phyloP scores from a whole-genome alignment of 2,329 filamentous ascomycete genomes.

The Mycosphaerella sp. region DNA sequence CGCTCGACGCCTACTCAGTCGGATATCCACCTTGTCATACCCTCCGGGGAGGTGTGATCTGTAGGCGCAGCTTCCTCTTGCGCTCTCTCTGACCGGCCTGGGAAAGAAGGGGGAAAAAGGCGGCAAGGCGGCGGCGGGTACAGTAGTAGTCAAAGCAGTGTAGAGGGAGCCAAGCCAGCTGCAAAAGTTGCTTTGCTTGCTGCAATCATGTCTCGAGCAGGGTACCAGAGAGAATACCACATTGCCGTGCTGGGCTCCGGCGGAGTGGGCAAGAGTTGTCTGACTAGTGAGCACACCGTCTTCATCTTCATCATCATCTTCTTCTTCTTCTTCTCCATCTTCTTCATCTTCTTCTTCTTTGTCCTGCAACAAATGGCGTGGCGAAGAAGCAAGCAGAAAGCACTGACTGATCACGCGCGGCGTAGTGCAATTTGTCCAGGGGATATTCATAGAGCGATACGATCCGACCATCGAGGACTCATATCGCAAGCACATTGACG shows the following conservation, averaged over 20 bases:
- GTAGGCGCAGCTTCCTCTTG: too few relatives aligned
- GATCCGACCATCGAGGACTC: constrained; percentile 59
- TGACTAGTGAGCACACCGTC: constrained; percentile 60
- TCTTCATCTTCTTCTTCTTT: too few relatives aligned
- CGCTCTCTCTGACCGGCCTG: too few relatives aligned
- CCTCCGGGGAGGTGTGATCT: too few relatives aligned
- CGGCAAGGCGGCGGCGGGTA: too few relatives aligned
- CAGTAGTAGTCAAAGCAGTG: too few relatives aligned
- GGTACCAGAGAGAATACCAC: constrained; percentile 57
- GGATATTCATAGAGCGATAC: constrained; percentile 81
- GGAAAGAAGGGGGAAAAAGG: too few relatives aligned
- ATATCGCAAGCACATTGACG: constrained; percentile 57
- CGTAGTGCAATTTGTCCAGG: constrained; percentile 83
- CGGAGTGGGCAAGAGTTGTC: constrained; percentile 86
- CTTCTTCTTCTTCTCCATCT: too few relatives aligned
- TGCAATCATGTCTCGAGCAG: constrained; percentile 28
- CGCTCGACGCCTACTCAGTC: background rate
- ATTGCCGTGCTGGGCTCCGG: constrained; percentile 77
- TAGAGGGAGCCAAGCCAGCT: background rate
- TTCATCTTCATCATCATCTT: background rate
- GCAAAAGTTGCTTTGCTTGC: background rate
- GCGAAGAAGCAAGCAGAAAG: background rate
- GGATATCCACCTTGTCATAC: too few relatives aligned
- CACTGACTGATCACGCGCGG: constrained; percentile 10
- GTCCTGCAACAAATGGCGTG: background rate